Evolutionary conservation across 768 basidiomycete species (phyloP).

Genomic region (Leccinum obscurum): DNA sequence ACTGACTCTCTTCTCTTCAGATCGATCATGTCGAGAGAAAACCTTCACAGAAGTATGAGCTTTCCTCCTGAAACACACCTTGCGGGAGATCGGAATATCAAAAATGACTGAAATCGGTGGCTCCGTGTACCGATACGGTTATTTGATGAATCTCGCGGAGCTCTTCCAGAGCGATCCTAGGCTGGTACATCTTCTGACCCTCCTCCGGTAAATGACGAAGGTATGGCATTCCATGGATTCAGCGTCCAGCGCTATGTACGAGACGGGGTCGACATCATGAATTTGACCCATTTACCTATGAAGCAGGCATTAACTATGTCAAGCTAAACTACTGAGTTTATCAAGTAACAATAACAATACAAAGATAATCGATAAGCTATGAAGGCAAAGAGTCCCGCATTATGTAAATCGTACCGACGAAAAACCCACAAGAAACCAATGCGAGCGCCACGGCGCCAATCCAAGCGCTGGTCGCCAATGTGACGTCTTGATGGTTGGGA

Average conservation of each 20-base stretch:
- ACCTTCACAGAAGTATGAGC: no score
- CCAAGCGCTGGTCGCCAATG: constrained; percentile 35
- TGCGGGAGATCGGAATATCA: no score
- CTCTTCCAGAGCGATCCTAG: no score
- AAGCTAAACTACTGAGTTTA: not conserved
- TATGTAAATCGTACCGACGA: constrained; percentile 31
- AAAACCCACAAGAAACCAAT: constrained; percentile 22
- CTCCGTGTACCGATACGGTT: no score
- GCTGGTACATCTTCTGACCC: not conserved
- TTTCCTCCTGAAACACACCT: not conserved
- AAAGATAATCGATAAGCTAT: not conserved
- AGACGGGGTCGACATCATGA: not conserved
- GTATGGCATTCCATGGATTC: not conserved
- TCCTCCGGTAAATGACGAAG: not conserved
- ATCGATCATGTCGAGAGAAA: no score
- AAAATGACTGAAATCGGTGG: no score
- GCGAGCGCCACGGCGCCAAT: constrained; percentile 37
- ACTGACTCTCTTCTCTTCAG: no score
- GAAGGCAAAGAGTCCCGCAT: constrained; percentile 23
- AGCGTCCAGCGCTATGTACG: not conserved
- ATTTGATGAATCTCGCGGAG: no score
- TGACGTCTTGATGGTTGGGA: constrained; percentile 17
- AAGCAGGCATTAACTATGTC: not conserved
- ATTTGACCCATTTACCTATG: not conserved
- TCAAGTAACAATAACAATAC: not conserved